Evolutionary conservation across 495 filamentous ascomycete genomes (phyloP), one percentile per base, ranked within the genome.

Genomic region (Hyaloscypha bicolor): DNA sequence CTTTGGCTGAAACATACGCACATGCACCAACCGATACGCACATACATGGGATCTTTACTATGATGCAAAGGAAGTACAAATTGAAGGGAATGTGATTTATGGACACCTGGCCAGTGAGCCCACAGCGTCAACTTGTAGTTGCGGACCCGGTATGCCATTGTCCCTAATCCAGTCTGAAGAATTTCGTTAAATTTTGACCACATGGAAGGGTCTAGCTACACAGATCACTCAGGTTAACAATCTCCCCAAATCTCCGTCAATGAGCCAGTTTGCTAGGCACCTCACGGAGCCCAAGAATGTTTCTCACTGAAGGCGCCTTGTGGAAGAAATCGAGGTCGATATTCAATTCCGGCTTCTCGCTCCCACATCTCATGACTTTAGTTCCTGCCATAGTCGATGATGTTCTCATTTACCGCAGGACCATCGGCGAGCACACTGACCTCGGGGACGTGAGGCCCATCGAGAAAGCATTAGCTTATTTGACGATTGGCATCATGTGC

Each of bases 401-500:
- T 60, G 71, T 75, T 39, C 55, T 69, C n/a, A 60, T 76, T 16
- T 81, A 79, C 60, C 37, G 70, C 16, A 51, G 69, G 14, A 71
- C 68, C 51, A 69, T 82, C 0, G 77, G 76, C 14, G 67, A 73
- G 35, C 58, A 73, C 51, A 71, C 71, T n/a, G 29, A 48, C 9
- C 59, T 39, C 1, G 73, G 71, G 6, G 73, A 75, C 33, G 53
- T 78, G 31, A 70, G 76, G 29, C 61, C 90, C 76, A 75, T 93
- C 55, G 90, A 91, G 76, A 88, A 88, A 66, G 75, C 90, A 74
- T 83, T 84, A 8, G 85, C 88, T 32, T 85, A 87, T 69, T 79
- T 93, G 74, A 79, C 89, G 71, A 81, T 92, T 78, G 90, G 93
- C 72, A 91, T 93, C 69, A 82, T 78, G 30, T 78, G 78, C 9